Base-by-base conservation (phyloP, 192 early-diverging fungal genomes). In the Chytriomyces sp. region DNA sequence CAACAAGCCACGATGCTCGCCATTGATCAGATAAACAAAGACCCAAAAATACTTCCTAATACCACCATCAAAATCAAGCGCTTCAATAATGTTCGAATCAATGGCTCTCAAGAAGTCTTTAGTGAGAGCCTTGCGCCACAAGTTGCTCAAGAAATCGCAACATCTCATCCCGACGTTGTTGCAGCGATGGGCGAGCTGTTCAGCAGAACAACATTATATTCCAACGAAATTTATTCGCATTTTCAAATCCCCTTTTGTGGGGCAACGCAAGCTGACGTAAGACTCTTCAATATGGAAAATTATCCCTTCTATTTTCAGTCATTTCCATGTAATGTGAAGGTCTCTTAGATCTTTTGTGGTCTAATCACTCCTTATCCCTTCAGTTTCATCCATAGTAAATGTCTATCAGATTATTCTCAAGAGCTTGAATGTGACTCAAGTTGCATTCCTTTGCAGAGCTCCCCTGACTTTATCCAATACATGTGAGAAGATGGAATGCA, bases 41-140 rank as follows among this genome's bases (percentile, higher is more conserved):
- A 61, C 14, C 59, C 59, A 36, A 61, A 0, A 4, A 37, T 61
- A 4, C 59, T 61, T 31, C 59, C 59, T n/a, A 61, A 61, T 19
- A 61, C 59, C 2, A 61, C 59, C 26, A 61, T 61, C 34, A 7
- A 34, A 28, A 61, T 61, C 33, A 61, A 61, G 59, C 25, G 59
- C 5, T 61, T 61, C 34, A 0, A 61, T 10, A 61, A 31, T 37
- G 26, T 37, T 12, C 25, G 59, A 28, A 8, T 28, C 3, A 25
- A 14, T 36, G 44, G 44, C 44, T n/a, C 17, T 37, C 12, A 36
- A 61, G 14, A 61, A 31, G n/a, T 19, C 22, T 2, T 25, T n/a
- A 32, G 17, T 32, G 34, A 12, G 30, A 17, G 59, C 6, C 10
- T 56, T 22, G 59, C 59, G 14, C 32, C 38, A 33, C 12, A 34